phyloP scores from a whole-genome alignment of 2,329 filamentous ascomycete genomes.

The Boeremia lycopersici region DNA sequence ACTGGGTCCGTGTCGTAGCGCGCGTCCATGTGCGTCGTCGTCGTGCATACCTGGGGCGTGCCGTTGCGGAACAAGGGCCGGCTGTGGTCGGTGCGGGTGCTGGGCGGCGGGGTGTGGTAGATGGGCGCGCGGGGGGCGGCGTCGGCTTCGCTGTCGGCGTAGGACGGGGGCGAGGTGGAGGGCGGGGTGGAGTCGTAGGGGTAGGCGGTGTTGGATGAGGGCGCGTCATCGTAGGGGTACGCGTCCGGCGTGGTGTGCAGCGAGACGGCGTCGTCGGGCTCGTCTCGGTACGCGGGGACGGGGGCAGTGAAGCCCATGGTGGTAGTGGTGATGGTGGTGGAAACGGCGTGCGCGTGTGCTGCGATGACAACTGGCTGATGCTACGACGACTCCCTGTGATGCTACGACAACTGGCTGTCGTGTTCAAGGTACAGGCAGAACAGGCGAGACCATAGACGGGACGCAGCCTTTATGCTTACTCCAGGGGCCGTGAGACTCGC shows the following conservation, averaged over 20 bases:
- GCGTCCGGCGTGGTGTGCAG: slow-evolving; percentile 48
- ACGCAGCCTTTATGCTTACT: slow-evolving; percentile 17
- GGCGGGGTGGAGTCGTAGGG: slow-evolving; percentile 45
- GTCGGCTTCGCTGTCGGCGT: slow-evolving; percentile 42
- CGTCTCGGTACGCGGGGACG: slow-evolving; percentile 40
- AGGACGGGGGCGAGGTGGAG: slow-evolving; percentile 42
- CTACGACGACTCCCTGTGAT: neutral
- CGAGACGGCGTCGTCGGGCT: slow-evolving; percentile 46
- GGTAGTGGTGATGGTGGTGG: slow-evolving; percentile 1
- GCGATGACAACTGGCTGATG: neutral
- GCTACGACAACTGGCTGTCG: neutral
- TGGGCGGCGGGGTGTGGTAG: slow-evolving; percentile 36
- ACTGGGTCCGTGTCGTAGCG: slow-evolving; percentile 42
- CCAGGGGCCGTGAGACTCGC: slow-evolving; percentile 28
- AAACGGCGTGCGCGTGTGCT: too few species aligned
- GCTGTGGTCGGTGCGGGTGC: slow-evolving; percentile 37
- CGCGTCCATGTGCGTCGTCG: slow-evolving; percentile 35
- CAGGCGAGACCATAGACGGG: neutral
- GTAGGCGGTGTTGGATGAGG: slow-evolving; percentile 47
- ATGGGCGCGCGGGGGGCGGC: slow-evolving; percentile 21
- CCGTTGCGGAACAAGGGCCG: slow-evolving; percentile 30
- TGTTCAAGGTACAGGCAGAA: neutral
- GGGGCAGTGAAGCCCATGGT: slow-evolving; percentile 41
- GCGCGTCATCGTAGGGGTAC: slow-evolving; percentile 46
- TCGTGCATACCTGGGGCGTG: slow-evolving; percentile 36